A percentile compares a stretch with the other conserved stretches of the same genome.
Conservation (phyloP, 108 stramenopile genomes). For the Cyclostephanos tholiformis region DNA sequence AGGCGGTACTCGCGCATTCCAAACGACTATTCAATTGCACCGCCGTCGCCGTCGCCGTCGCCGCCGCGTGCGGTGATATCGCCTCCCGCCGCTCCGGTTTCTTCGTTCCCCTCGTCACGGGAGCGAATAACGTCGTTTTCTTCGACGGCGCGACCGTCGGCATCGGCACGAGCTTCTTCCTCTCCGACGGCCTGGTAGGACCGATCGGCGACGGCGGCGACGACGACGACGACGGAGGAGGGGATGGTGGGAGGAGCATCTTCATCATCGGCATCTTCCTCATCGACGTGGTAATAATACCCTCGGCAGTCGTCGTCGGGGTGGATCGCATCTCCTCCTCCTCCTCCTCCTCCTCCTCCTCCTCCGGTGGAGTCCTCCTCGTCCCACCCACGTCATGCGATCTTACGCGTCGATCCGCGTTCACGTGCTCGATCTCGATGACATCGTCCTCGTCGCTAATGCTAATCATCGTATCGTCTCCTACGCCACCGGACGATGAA, state of each 20-base stretch:
- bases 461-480: no score
- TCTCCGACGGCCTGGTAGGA: not conserved
- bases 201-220: not conserved
- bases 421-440: not conserved
- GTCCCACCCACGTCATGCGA: no score
- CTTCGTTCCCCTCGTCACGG: not conserved
- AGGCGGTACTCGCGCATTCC: conserved; percentile 19
- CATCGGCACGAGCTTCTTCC: not conserved
- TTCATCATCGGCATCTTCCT: no score
- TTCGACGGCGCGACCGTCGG: no score
- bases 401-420: not conserved
- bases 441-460: not conserved
- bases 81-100: not conserved
- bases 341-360: no score
- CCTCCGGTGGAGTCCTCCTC: no score
- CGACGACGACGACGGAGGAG: not conserved
- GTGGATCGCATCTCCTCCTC: no score
- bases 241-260: not conserved
- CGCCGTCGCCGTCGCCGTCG: not conserved
- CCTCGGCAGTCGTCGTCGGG: no score
- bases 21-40: not conserved
- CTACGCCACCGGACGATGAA: no score
- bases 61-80: no score
- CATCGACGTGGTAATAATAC: no score
- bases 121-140: not conserved